phyloP scores from a whole-genome alignment of 2,329 filamentous ascomycete species.

The Phaeoacremonium minimum region DNA sequence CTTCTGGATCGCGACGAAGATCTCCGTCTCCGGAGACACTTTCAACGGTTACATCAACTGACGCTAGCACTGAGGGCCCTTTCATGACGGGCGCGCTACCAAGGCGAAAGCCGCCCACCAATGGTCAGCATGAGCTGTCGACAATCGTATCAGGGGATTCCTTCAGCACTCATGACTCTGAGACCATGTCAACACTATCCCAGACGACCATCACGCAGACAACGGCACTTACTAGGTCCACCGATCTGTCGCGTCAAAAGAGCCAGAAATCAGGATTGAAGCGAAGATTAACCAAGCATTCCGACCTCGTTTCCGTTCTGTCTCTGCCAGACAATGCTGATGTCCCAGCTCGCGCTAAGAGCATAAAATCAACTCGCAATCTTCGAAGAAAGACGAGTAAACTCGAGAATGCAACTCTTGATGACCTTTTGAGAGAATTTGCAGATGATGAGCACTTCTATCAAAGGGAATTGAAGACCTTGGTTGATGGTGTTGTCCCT shows the following conservation, averaged over 20 bases:
- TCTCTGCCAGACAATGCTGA: conserved; percentile 62
- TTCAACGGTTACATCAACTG: conserved; percentile 12
- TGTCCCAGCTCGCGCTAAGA: conserved; percentile 57
- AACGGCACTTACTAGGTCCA: conserved; percentile 42
- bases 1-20: conserved; percentile 24
- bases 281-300: conserved; percentile 81
- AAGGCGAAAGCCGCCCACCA: conserved; percentile 42
- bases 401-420: conserved; percentile 62
- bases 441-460: conserved; percentile 82
- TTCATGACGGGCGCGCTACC: conserved; percentile 15
- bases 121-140: conserved; percentile 50
- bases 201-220: conserved; percentile 50
- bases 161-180: conserved; percentile 40
- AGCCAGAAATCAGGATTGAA: conserved; percentile 53
- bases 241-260: conserved; percentile 37
- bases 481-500: conserved; percentile 93
- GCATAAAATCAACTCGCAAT: conserved; percentile 72
- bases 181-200: conserved; percentile 44
- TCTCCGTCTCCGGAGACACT: conserved; percentile 24
- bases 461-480: conserved; percentile 81
- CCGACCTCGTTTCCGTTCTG: conserved; percentile 88
- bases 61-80: conserved; percentile 15
- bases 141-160: conserved; percentile 52
- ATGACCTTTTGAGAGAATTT: conserved; percentile 76
- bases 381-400: conserved; percentile 69